Evolutionary conservation across 371 early-diverging fungal species (phyloP).

Genomic region (Mortierella sp.): DNA sequence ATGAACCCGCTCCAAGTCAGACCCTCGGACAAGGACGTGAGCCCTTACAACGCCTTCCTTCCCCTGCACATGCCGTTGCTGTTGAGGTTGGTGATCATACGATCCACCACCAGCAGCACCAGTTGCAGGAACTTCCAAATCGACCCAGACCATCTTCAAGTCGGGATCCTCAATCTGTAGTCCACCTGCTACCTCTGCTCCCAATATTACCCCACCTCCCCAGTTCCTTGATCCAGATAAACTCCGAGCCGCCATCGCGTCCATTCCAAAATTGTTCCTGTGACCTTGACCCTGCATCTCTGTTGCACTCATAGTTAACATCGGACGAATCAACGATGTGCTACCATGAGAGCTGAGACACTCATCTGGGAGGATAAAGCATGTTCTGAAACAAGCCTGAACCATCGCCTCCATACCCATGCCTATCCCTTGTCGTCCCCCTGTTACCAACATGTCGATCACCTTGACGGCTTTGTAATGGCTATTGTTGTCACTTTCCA

Average conservation of each 20-base stretch:
- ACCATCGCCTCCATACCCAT: not conserved
- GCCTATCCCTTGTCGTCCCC: not conserved
- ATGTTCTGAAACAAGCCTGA: slow-evolving; percentile 14
- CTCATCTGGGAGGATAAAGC: slow-evolving; percentile 14
- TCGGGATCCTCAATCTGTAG: slow-evolving; percentile 2
- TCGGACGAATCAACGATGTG: not conserved
- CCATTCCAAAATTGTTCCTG: not conserved
- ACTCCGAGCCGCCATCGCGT: not conserved
- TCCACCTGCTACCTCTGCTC: not conserved
- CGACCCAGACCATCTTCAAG: slow-evolving; percentile 22
- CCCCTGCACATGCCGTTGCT: not conserved
- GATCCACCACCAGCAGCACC: not conserved
- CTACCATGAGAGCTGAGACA: slow-evolving; percentile 4
- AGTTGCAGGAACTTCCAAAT: not conserved
- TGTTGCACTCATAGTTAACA: not conserved
- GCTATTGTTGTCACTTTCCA: slow-evolving; percentile 3
- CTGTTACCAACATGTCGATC: not conserved
- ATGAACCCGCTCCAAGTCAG: slow-evolving; percentile 12
- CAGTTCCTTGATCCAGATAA: not conserved
- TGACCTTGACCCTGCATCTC: not conserved
- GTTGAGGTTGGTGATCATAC: not conserved
- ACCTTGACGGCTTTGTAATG: slow-evolving; percentile 7
- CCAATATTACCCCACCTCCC: not conserved
- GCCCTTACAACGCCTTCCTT: not conserved
- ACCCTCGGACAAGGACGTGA: slow-evolving; percentile 17